These are phyloP conservation scores for Aspergillus conjunctus DNA, from an alignment of 495 filamentous ascomycete genomes.

Conservation along the genomic window DNA sequence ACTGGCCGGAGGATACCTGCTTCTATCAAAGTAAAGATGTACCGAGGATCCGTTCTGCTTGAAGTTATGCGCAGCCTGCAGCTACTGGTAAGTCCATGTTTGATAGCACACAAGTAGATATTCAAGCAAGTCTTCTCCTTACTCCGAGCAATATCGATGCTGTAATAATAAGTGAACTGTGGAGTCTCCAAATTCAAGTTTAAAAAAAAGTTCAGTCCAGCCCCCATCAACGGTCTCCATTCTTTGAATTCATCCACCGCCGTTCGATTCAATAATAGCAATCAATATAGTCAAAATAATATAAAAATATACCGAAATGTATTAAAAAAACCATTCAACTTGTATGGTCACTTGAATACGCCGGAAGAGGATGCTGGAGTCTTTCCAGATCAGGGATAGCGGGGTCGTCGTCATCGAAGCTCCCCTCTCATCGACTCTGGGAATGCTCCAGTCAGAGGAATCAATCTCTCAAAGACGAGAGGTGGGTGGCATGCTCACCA, in stretches of 20 bases:
- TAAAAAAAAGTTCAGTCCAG: neutral
- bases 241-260: neutral
- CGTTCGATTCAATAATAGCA: neutral
- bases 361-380: conserved; percentile 7
- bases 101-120: neutral
- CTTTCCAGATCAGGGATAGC: conserved; percentile 22
- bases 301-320: neutral
- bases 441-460: neutral
- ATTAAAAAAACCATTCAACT: neutral
- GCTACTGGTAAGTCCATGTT: neutral
- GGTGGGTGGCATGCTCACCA: conserved; percentile 24
- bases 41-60: conserved; percentile 2
- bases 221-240: neutral
- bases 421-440: conserved; percentile 7
- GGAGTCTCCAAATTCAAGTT: neutral
- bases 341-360: neutral
- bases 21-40: neutral
- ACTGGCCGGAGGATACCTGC: neutral
- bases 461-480: conserved; percentile 15
- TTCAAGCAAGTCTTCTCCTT: neutral
- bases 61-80: conserved; percentile 12
- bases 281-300: neutral
- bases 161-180: neutral
- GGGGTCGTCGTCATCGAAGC: conserved; percentile 25
- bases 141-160: neutral